Percentiles rank a stretch among this genome's conserved stretches.
phyloP scores from a whole-genome alignment of 176 grass and related monocot species.

The Microstegium vimineum region DNA sequence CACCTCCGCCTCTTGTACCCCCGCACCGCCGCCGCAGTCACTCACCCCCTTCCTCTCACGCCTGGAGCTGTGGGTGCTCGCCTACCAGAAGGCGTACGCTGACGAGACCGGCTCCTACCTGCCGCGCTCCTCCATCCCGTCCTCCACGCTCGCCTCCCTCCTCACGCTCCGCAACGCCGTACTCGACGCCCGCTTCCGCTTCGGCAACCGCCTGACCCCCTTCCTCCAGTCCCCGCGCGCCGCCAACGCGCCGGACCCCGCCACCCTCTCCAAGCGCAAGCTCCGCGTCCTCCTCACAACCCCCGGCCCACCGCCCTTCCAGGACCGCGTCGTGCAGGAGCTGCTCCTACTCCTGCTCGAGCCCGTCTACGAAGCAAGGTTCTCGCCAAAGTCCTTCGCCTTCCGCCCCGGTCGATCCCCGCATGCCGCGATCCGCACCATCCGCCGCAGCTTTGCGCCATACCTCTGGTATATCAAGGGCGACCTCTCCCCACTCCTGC shows the following conservation, averaged over 20 bases:
- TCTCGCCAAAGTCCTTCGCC: conserved; percentile 80
- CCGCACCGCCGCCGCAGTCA: conserved; percentile 28
- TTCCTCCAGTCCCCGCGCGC: conserved; percentile 70
- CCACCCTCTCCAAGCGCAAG: conserved; percentile 92
- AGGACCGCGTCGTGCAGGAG: conserved; percentile 91
- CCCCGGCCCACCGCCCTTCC: conserved; percentile 65
- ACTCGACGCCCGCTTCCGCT: conserved; percentile 78
- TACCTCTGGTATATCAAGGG: conserved; percentile 98
- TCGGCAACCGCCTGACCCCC: conserved; percentile 74
- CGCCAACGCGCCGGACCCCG: conserved; percentile 44
- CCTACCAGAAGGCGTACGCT: conserved; percentile 91
- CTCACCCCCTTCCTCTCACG: conserved; percentile 68
- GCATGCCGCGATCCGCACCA: conserved; percentile 71
- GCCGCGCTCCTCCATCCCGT: conserved; percentile 67
- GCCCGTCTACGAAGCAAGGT: conserved; percentile 74
- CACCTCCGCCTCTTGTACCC: conserved; percentile 18
- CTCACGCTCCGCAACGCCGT: conserved; percentile 85
- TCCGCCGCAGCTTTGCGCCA: conserved; percentile 73
- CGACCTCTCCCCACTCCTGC: conserved; percentile 76
- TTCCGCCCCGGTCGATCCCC: conserved; percentile 82
- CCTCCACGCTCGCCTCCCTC: conserved; percentile 55
- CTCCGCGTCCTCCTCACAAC: conserved; percentile 74
- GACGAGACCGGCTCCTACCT: conserved; percentile 96
- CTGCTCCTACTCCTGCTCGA: conserved; percentile 88
- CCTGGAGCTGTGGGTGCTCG: conserved; percentile 92